A percentile compares a stretch with the other conserved stretches of the same genome.
phyloP scores from a whole-genome alignment of 2,329 filamentous ascomycete genomes.

The Pseudogymnoascus sp. region DNA sequence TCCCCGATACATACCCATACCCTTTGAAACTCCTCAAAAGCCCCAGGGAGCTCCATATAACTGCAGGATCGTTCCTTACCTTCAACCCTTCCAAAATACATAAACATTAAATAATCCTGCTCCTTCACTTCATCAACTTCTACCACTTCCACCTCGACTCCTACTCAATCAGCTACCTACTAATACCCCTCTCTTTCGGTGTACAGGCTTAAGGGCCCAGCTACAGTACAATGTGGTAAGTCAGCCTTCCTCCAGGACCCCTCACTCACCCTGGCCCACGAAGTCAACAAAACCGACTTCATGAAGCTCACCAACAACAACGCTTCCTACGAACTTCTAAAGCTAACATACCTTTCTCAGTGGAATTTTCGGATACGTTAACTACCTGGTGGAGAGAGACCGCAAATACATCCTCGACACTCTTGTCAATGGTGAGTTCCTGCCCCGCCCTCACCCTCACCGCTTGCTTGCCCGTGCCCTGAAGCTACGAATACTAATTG shows the following conservation, averaged over 20 bases:
- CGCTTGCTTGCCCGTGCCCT: slow-evolving; percentile 11
- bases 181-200: neutral
- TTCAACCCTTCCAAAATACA: neutral
- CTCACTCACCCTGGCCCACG: neutral
- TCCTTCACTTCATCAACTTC: neutral
- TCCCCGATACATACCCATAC: neutral
- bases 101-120: neutral
- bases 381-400: slow-evolving; percentile 99
- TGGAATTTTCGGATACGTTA: slow-evolving; percentile 97
- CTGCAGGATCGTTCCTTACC: neutral
- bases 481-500: neutral
- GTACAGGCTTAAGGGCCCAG: neutral
- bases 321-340: neutral
- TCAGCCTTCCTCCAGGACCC: neutral
- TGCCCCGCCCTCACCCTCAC: slow-evolving; percentile 16
- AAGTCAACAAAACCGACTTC: neutral
- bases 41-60: slow-evolving; percentile 1
- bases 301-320: neutral
- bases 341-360: slow-evolving; percentile 36
- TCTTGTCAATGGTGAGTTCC: slow-evolving; percentile 77
- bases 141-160: neutral
- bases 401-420: slow-evolving; percentile 93
- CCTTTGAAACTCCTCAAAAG: neutral
- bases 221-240: neutral
- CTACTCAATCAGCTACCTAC: neutral